Percentiles rank a stretch among this genome's conserved stretches.
phyloP scores from a whole-genome alignment of 192 early-diverging fungal species.

The Jimgerdemannia lactiflua region DNA sequence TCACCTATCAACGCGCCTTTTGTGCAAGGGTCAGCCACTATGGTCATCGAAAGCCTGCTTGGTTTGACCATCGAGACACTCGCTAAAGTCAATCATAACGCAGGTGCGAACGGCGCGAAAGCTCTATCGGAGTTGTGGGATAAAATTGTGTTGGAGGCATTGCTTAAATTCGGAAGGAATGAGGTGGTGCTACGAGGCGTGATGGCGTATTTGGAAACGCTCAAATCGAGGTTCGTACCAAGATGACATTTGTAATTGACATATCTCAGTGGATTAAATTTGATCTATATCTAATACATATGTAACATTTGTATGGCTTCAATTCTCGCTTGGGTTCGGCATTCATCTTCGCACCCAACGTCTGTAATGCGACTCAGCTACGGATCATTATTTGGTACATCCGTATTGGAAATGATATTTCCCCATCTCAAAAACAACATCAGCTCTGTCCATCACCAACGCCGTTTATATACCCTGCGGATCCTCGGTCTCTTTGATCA shows the following conservation, averaged over 20 bases:
- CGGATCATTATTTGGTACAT: slow-evolving; percentile 26
- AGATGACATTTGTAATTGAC: neutral
- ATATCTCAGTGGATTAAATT: neutral
- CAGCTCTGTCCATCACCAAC: slow-evolving; percentile 48
- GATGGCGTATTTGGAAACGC: slow-evolving; percentile 34
- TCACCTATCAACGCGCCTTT: slow-evolving; percentile 29
- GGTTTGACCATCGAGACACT: slow-evolving; percentile 47
- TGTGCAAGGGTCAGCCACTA: slow-evolving; percentile 38
- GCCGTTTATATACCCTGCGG: slow-evolving; percentile 62
- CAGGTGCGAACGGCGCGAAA: slow-evolving; percentile 13
- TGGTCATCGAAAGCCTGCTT: slow-evolving; percentile 41
- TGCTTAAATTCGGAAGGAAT: slow-evolving; percentile 37
- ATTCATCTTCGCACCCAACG: neutral
- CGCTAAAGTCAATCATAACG: slow-evolving; percentile 11
- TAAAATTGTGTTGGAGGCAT: slow-evolving; percentile 32
- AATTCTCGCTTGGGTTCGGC: too few species aligned
- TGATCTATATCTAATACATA: too few species aligned
- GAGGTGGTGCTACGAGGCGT: slow-evolving; percentile 46
- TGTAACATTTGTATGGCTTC: too few species aligned
- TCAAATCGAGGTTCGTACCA: slow-evolving; percentile 8
- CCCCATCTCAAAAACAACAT: slow-evolving; percentile 56
- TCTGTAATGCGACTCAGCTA: neutral
- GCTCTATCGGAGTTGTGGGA: slow-evolving; percentile 32
- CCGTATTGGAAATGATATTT: slow-evolving; percentile 45
- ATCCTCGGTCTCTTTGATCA: slow-evolving; percentile 75